A percentile compares a stretch with the other conserved stretches of the same genome.
Conservation (phyloP, 2,329 filamentous ascomycete species). For the Ophiostoma perfectum region DNA sequence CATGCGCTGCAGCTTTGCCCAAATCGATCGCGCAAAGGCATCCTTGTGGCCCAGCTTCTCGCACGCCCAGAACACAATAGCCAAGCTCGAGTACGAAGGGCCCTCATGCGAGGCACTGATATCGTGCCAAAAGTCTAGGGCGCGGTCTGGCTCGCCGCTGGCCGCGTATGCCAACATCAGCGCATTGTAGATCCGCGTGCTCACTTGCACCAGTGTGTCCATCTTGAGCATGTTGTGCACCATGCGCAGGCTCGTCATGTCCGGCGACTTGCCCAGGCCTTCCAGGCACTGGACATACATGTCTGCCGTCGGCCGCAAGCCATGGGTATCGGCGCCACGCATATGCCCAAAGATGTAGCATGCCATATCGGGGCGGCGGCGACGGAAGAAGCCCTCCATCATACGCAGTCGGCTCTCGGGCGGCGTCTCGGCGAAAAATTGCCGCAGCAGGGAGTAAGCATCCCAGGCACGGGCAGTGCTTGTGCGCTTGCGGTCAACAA, state of each 20-base stretch:
- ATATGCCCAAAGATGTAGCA: conserved; percentile 86
- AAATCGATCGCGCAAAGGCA: conserved; percentile 60
- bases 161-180: conserved; percentile 80
- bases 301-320: conserved; percentile 61
- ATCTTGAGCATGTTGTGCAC: conserved; percentile 94
- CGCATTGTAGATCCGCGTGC: conserved; percentile 72
- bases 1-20: conserved; percentile 64
- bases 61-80: conserved; percentile 74
- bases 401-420: conserved; percentile 60
- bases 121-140: conserved; percentile 75
- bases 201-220: conserved; percentile 71
- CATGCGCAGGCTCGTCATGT: conserved; percentile 58
- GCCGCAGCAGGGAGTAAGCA: conserved; percentile 59
- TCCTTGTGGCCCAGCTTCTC: conserved; percentile 53
- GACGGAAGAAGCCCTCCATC: conserved; percentile 75
- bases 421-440: conserved; percentile 62
- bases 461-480: conserved; percentile 61
- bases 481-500: conserved; percentile 51
- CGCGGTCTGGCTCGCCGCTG: conserved; percentile 59
- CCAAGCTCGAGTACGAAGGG: conserved; percentile 73
- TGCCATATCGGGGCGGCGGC: conserved; percentile 76
- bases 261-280: conserved; percentile 54
- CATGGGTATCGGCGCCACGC: conserved; percentile 64
- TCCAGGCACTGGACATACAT: conserved; percentile 76
- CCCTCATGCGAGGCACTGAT: conserved; percentile 82